A percentile compares a stretch with the other conserved stretches of the same genome.
Conservation (phyloP, 768 basidiomycete genomes). For the Podaxis mareebaensis region DNA sequence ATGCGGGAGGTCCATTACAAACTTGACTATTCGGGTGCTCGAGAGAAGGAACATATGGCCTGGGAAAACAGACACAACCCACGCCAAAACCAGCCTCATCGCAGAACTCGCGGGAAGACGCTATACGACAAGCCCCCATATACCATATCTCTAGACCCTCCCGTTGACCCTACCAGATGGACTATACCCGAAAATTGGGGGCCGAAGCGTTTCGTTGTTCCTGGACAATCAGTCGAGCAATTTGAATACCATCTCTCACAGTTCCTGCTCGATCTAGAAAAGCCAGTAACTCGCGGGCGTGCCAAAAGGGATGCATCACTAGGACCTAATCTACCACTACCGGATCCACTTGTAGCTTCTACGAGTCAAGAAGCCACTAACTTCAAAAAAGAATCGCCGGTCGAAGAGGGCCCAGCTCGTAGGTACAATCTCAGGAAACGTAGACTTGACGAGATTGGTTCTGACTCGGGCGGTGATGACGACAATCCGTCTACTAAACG, state of each 20-base stretch:
- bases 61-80: slow-evolving; percentile 3
- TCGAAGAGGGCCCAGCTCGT: not conserved
- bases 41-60: slow-evolving; percentile 21
- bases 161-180: slow-evolving; percentile 12
- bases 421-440: slow-evolving; percentile 8
- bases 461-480: not conserved
- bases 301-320: not conserved
- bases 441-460: not conserved
- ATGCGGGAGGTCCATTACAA: slow-evolving; percentile 58
- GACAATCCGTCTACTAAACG: not conserved
- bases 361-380: not conserved
- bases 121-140: not conserved
- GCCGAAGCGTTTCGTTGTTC: slow-evolving; percentile 10
- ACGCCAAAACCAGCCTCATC: not conserved
- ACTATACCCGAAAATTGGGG: not conserved
- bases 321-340: not conserved
- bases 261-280: slow-evolving; percentile 1
- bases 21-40: slow-evolving; percentile 40
- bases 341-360: not conserved
- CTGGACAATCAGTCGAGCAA: slow-evolving; percentile 7
- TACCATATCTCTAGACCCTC: slow-evolving; percentile 7
- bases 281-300: not conserved
- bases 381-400: not conserved
- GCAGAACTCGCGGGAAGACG: not conserved
- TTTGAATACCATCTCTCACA: slow-evolving; percentile 2